Conservation (phyloP, 179 eudicot species). For the Spinacia oleracea region DNA sequence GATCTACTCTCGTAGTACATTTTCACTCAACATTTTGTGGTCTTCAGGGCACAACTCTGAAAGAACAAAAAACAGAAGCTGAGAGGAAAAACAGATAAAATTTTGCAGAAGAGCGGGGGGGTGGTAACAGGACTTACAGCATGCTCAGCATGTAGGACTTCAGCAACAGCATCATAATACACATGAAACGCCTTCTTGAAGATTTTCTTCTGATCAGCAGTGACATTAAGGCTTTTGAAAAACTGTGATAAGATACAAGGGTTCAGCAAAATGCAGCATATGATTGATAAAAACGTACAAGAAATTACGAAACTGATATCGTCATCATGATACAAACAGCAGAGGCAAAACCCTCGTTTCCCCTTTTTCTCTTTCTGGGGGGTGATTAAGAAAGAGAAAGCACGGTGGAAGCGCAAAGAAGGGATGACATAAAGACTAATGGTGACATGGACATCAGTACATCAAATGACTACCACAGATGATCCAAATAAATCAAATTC, state of each 20-base stretch:
- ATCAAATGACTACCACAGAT: background rate
- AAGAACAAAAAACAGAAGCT: background rate
- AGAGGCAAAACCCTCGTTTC: background rate
- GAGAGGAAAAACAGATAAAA: background rate
- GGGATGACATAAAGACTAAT: background rate
- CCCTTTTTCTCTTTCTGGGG: background rate
- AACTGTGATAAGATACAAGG: slow-evolving; percentile 46
- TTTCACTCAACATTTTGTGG: background rate
- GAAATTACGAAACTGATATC: background rate
- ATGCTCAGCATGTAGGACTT: slow-evolving; percentile 83
- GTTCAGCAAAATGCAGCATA: slow-evolving; percentile 13
- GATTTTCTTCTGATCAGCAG: slow-evolving; percentile 81
- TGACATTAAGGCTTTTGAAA: slow-evolving; percentile 67
- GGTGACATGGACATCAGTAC: slow-evolving; percentile 3
- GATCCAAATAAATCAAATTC: background rate
- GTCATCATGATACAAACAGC: background rate
- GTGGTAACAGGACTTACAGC: slow-evolving; percentile 52
- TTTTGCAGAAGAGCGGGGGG: background rate
- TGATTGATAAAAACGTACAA: background rate
- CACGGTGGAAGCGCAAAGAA: background rate
- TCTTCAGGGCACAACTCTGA: background rate
- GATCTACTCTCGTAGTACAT: background rate
- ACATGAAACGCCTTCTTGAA: slow-evolving; percentile 74
- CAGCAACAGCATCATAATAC: slow-evolving; percentile 80
- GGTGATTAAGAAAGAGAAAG: background rate